Conservation (phyloP, 1,284 basidiomycete species). For the Cutaneotrichosporon sp. region DNA sequence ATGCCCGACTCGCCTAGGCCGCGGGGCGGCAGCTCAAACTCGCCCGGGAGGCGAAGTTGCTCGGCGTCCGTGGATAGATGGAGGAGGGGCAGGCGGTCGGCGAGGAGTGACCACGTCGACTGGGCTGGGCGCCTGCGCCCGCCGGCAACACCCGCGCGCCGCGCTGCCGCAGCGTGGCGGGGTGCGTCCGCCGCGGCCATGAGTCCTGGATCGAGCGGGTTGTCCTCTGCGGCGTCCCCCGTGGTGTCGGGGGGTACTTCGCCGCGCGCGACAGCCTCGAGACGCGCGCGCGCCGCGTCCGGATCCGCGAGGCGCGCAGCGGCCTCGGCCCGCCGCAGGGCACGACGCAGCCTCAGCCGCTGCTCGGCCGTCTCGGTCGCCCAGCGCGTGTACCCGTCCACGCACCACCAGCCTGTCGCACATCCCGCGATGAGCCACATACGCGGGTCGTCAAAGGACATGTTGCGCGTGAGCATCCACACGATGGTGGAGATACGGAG, state of each 20-base stretch:
- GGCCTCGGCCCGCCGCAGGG: background rate
- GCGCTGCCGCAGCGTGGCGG: constrained; percentile 8
- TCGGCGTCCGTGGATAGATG: constrained; percentile 27
- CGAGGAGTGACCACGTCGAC: background rate
- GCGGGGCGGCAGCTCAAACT: background rate
- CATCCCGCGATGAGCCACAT: constrained; percentile 35
- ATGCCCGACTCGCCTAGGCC: background rate
- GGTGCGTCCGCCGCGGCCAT: constrained; percentile 6
- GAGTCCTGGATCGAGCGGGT: background rate
- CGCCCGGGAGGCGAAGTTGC: constrained; percentile 24
- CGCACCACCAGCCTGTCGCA: constrained; percentile 31
- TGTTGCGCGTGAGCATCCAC: constrained; percentile 39
- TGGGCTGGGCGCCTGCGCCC: background rate
- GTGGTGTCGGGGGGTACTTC: background rate
- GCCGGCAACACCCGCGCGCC: background rate
- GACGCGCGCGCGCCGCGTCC: background rate
- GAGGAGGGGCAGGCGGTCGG: constrained; percentile 7
- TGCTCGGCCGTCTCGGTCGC: background rate
- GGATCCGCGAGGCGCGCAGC: background rate
- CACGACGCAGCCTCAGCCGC: background rate
- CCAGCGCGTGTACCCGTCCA: constrained; percentile 25
- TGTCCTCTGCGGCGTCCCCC: background rate
- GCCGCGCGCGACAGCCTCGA: background rate
- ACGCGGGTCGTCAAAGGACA: constrained; percentile 31
- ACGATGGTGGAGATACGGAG: constrained; percentile 29